Evolutionary conservation across 257 asterid species (phyloP).

Genomic region (Forsythia viridissima): DNA sequence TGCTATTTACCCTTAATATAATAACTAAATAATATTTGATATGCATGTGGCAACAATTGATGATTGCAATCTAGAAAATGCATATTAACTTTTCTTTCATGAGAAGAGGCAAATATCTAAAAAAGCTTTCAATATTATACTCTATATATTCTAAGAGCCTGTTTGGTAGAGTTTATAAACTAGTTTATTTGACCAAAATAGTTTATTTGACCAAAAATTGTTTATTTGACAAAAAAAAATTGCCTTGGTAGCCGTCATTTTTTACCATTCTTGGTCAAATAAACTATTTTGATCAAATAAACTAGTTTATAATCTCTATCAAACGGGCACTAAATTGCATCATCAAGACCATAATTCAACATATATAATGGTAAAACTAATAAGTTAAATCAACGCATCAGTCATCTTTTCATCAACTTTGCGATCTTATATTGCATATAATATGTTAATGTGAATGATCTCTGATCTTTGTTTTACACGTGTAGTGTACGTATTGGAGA

Average conservation of each 20-base stretch:
- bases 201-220: too few relatives aligned
- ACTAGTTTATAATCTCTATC: too few relatives aligned
- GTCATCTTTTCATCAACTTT: neutral
- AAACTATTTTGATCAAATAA: neutral
- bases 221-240: too few relatives aligned
- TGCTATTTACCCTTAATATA: neutral
- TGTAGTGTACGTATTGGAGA: neutral
- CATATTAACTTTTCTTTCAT: neutral
- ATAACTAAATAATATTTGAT: neutral
- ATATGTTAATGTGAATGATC: neutral
- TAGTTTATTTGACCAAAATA: too few relatives aligned
- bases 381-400: neutral
- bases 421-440: neutral
- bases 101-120: neutral
- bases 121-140: neutral
- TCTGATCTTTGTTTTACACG: neutral
- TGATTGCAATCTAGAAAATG: neutral
- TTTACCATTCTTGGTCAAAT: too few relatives aligned
- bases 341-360: neutral
- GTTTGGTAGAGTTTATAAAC: too few relatives aligned
- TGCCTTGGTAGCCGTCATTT: too few relatives aligned
- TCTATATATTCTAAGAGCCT: too few relatives aligned
- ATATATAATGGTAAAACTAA: neutral
- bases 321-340: neutral
- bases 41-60: neutral